Conservation (phyloP, 805 yeast species). For the Saccharomycodes ludwigii region DNA sequence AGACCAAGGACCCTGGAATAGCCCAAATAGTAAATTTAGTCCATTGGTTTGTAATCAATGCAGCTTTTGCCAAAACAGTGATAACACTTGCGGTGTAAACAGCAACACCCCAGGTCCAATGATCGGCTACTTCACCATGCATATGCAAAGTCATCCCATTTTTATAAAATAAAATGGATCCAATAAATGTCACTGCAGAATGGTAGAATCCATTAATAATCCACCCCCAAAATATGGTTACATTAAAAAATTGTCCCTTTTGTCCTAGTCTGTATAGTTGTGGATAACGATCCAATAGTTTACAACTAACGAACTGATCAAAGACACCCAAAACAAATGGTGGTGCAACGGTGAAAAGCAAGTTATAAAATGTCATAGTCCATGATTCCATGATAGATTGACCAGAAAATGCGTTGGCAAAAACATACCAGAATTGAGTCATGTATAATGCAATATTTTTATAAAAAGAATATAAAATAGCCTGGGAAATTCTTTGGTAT, state of each 20-base stretch:
- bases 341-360: slow-evolving; percentile 86
- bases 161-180: slow-evolving; percentile 54
- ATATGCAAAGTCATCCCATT: slow-evolving; percentile 49
- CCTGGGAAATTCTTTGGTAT: slow-evolving; percentile 85
- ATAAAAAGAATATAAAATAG: slow-evolving; percentile 89
- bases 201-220: slow-evolving; percentile 90
- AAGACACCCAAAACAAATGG: slow-evolving; percentile 94
- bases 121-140: slow-evolving; percentile 64
- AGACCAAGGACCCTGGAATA: slow-evolving; percentile 81
- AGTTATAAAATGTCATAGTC: slow-evolving; percentile 94
- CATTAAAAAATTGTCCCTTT: slow-evolving; percentile 77
- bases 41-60: slow-evolving; percentile 84
- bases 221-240: slow-evolving; percentile 95
- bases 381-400: slow-evolving; percentile 95
- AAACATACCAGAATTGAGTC: slow-evolving; percentile 98
- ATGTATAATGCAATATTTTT: slow-evolving; percentile 90
- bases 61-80: slow-evolving; percentile 92
- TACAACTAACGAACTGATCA: slow-evolving; percentile 89
- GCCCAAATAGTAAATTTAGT: slow-evolving; percentile 85
- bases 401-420: slow-evolving; percentile 85
- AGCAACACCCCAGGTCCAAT: slow-evolving; percentile 94
- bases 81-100: slow-evolving; percentile 76
- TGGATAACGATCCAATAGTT: slow-evolving; percentile 83
- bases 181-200: slow-evolving; percentile 71
- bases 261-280: slow-evolving; percentile 88